Evolutionary conservation across 352 stramenopile genomes (phyloP).

Genomic region (Pythium phragmiticola): DNA sequence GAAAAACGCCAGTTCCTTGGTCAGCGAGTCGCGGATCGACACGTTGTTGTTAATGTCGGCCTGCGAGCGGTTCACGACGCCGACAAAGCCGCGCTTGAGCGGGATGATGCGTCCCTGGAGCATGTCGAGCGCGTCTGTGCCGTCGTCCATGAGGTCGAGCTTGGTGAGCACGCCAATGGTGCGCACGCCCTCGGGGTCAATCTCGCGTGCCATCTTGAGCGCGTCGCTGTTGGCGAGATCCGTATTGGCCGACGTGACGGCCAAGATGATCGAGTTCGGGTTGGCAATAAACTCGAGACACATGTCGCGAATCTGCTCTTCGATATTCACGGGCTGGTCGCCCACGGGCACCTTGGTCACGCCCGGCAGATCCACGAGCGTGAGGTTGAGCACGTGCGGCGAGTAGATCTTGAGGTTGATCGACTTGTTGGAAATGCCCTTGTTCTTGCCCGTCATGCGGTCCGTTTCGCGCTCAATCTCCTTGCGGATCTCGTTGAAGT

Average conservation of each 20-base stretch:
- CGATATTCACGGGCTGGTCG: constrained; percentile 99
- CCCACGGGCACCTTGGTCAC: constrained; percentile 98
- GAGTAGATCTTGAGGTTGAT: constrained; percentile 99
- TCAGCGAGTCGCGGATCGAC: constrained; percentile 92
- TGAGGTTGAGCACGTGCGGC: constrained; percentile 97
- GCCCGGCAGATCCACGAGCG: constrained; percentile 98
- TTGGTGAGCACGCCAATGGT: constrained; percentile 99
- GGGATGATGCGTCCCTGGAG: constrained; percentile 96
- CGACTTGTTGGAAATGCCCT: constrained; percentile 97
- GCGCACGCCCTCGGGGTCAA: constrained; percentile 90
- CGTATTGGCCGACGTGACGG: constrained; percentile 98
- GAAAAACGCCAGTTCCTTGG: constrained; percentile 98
- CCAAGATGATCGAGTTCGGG: constrained; percentile 99
- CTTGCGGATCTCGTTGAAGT: constrained; percentile 96
- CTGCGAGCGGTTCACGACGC: constrained; percentile 98
- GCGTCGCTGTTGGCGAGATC: constrained; percentile 99
- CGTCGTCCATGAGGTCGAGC: constrained; percentile 99
- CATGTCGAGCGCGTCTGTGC: constrained; percentile 97
- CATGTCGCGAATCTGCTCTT: constrained; percentile 99
- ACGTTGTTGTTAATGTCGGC: constrained; percentile 97
- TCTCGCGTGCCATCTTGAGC: constrained; percentile 96
- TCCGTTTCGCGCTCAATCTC: constrained; percentile 99
- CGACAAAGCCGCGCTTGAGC: constrained; percentile 97
- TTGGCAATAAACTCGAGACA: constrained; percentile 98
- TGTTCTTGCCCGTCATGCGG: constrained; percentile 94